Base-by-base conservation (phyloP, 148 eudicot genomes). In the Dysphania ambrosioides region DNA sequence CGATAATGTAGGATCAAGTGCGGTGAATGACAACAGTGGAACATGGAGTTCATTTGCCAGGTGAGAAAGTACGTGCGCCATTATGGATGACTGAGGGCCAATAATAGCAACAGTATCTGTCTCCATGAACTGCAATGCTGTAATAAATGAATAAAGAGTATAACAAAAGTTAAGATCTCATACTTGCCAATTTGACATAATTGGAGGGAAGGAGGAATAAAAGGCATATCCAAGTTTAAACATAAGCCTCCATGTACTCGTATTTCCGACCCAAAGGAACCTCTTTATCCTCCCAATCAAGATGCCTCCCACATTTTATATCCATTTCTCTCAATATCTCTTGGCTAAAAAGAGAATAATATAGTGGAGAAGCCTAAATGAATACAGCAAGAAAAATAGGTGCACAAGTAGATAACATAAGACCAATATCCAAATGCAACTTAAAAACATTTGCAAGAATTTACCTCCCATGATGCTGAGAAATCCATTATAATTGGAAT, bases 71-170 rank as follows among this genome's bases (percentile, higher is more conserved):
- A 84, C 86, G 51, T 83, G 89, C 12, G 96, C 92, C 75, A 80
- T 71, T 2, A 59, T 81, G 2, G 96, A 81, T 24, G 84, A 26
- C 78, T 88, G 89, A 15, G 96, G 92, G n/a, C 92, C 96, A n/a
- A 91, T 84, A 34, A 88, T 78, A 51, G 87, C 92, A 47, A 90
- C 87, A 23, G 78, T 80, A 16, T 90, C 86, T 29, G 24, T 77
- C 86, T 83, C 87, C 96, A 90, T 86, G 79, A 90, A 84, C 74
- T 77, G 84, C 77, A 90, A 77, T 41, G 92, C 96, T 90, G 84
- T 65, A 15, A 74, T 47, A 30, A 66, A 57, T 58, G 68, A 67
- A 55, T 38, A 81, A 42, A 66, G 12, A 27, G 38, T 51, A 71
- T 8, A 71, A n/a, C 72, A 60, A 34, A 16, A 8, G 38, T 47